Evolutionary conservation across 2,329 filamentous ascomycete species (phyloP).

Genomic region (Bipolaris zeicola): DNA sequence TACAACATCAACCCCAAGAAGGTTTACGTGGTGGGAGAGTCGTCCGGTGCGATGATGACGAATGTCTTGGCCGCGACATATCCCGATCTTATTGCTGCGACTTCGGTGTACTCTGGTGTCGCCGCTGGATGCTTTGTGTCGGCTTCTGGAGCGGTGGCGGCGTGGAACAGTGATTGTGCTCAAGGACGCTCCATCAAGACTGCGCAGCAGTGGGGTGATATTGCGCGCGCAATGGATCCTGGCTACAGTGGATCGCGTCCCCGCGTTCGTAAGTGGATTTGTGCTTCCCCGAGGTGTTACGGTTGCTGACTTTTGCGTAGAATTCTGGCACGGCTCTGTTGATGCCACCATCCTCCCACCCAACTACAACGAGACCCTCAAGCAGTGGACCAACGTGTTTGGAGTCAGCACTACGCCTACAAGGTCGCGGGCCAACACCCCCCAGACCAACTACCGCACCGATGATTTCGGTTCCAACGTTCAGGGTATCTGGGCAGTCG

Average conservation of each 20-base stretch:
- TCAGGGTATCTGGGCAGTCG: slow-evolving; percentile 36
- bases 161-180: slow-evolving; percentile 61
- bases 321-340: slow-evolving; percentile 62
- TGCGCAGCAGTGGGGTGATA: slow-evolving; percentile 56
- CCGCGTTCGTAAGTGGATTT: slow-evolving; percentile 48
- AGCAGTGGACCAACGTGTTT: slow-evolving; percentile 45
- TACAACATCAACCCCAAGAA: slow-evolving; percentile 59
- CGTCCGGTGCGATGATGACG: slow-evolving; percentile 52
- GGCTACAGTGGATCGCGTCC: slow-evolving; percentile 59
- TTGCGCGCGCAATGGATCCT: slow-evolving; percentile 57
- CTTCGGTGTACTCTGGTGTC: slow-evolving; percentile 59
- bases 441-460: slow-evolving; percentile 36
- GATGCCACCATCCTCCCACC: slow-evolving; percentile 58
- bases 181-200: slow-evolving; percentile 45
- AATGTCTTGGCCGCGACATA: slow-evolving; percentile 59
- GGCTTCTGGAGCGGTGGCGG: slow-evolving; percentile 50
- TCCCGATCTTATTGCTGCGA: slow-evolving; percentile 60
- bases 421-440: slow-evolving; percentile 30
- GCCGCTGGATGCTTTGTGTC: slow-evolving; percentile 59
- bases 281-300: neutral
- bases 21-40: slow-evolving; percentile 62
- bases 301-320: slow-evolving; percentile 20
- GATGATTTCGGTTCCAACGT: slow-evolving; percentile 38
- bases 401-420: slow-evolving; percentile 32
- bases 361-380: slow-evolving; percentile 61